Conservation (phyloP, 495 filamentous ascomycete genomes). For the Haplographium delicatum region DNA sequence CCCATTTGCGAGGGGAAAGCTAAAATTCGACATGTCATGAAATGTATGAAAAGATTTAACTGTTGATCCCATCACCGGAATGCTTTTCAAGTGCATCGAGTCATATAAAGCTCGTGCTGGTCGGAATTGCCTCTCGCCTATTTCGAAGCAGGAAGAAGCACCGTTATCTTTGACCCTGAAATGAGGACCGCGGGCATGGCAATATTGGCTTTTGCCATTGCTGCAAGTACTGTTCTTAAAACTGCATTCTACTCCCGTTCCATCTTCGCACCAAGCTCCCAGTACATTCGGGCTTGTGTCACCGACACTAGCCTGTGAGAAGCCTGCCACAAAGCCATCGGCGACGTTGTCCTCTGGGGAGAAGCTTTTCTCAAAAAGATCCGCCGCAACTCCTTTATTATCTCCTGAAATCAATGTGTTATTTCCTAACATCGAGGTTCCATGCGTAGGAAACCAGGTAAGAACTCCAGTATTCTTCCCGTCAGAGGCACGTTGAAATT, state of each 20-base stretch:
- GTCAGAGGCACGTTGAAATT: conserved; percentile 69
- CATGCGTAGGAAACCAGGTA: conserved; percentile 93
- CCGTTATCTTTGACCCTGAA: conserved; percentile 68
- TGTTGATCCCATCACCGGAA: conserved; percentile 48
- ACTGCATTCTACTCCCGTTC: conserved; percentile 60
- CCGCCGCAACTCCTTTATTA: conserved; percentile 93
- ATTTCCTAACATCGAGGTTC: conserved; percentile 87
- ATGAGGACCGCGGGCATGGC: conserved; percentile 80
- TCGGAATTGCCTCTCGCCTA: conserved; percentile 67
- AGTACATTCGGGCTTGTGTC: conserved; percentile 88
- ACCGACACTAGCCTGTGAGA: conserved; percentile 91
- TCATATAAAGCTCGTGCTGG: conserved; percentile 62
- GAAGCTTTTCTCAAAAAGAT: conserved; percentile 73
- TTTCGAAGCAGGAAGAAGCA: conserved; percentile 74
- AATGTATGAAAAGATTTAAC: conserved; percentile 74
- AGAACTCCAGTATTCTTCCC: conserved; percentile 71
- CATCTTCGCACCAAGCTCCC: conserved; percentile 80
- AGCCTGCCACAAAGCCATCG: conserved; percentile 81
- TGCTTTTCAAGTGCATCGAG: conserved; percentile 41
- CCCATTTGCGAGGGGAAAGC: conserved; percentile 71
- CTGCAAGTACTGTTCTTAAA: conserved; percentile 78
- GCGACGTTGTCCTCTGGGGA: conserved; percentile 42
- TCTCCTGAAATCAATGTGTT: conserved; percentile 90
- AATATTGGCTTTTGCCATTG: conserved; percentile 64
- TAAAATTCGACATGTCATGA: conserved; percentile 67